These are phyloP conservation scores for Suillus weaverae DNA, from an alignment of 768 basidiomycete species.

Conservation along the genomic window DNA sequence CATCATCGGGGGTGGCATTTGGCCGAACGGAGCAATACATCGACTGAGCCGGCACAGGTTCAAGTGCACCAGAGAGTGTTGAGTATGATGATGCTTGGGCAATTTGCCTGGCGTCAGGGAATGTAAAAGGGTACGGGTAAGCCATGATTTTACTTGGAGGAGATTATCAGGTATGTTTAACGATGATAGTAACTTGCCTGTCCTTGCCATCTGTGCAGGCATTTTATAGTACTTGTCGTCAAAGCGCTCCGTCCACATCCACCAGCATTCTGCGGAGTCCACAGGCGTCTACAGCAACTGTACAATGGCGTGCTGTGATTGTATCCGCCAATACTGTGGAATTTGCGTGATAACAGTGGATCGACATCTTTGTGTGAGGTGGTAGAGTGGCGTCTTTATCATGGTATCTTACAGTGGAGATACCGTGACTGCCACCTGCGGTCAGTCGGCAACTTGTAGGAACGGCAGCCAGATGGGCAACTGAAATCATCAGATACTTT, in stretches of 20 bases:
- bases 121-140: slow-evolving; percentile 22
- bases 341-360: neutral
- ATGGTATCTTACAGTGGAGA: neutral
- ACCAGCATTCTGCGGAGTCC: neutral
- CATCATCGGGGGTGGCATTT: neutral
- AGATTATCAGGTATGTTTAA: neutral
- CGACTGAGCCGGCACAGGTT: neutral
- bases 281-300: neutral
- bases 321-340: neutral
- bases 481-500: neutral
- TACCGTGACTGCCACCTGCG: neutral
- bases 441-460: neutral
- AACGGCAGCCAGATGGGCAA: neutral
- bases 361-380: neutral
- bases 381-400: neutral
- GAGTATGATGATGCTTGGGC: neutral
- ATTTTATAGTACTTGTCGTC: neutral
- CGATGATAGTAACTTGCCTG: neutral
- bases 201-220: neutral
- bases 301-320: slow-evolving; percentile 1
- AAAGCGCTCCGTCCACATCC: slow-evolving; percentile 1
- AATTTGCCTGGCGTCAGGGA: slow-evolving; percentile 15
- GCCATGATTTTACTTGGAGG: slow-evolving; percentile 18
- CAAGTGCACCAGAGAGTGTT: neutral
- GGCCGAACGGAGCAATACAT: neutral